phyloP scores from a whole-genome alignment of 768 basidiomycete species.

The Imleria badia region DNA sequence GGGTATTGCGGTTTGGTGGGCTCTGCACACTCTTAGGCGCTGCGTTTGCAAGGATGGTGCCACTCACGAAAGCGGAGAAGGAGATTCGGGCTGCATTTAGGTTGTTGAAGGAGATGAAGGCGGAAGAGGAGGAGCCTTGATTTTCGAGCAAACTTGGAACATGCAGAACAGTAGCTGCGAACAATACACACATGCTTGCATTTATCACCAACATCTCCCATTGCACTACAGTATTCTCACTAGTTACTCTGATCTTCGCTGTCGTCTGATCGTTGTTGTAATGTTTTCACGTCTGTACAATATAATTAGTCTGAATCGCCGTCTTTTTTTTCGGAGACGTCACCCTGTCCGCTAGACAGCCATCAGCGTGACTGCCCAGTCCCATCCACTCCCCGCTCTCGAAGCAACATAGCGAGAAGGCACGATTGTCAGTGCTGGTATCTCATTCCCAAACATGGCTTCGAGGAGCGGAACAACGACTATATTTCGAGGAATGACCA shows the following conservation, averaged over 20 bases:
- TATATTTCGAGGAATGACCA: neutral
- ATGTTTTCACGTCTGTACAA: constrained; percentile 1
- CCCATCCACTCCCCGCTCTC: constrained; percentile 22
- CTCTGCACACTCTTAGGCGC: constrained; percentile 82
- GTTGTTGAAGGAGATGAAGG: constrained; percentile 73
- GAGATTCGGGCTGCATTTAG: constrained; percentile 81
- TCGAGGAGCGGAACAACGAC: constrained; percentile 20
- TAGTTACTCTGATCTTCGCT: neutral
- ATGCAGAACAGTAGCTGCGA: neutral
- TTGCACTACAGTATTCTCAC: constrained; percentile 4
- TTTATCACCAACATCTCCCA: constrained; percentile 2
- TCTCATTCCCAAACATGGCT: constrained; percentile 21
- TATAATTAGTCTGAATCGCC: neutral
- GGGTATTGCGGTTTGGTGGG: constrained; percentile 93
- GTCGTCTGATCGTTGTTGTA: neutral
- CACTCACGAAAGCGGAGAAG: constrained; percentile 89
- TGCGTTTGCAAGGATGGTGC: constrained; percentile 72
- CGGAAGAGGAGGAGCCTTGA: constrained; percentile 53
- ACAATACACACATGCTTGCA: constrained; percentile 18
- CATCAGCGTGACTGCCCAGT: constrained; percentile 30
- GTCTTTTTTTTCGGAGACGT: neutral
- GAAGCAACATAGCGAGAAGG: constrained; percentile 24
- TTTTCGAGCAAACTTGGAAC: neutral
- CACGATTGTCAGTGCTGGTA: constrained; percentile 29
- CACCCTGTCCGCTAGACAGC: constrained; percentile 19